Base-by-base conservation (phyloP, 2,329 filamentous ascomycete species). In the Talaromyces sp. region DNA sequence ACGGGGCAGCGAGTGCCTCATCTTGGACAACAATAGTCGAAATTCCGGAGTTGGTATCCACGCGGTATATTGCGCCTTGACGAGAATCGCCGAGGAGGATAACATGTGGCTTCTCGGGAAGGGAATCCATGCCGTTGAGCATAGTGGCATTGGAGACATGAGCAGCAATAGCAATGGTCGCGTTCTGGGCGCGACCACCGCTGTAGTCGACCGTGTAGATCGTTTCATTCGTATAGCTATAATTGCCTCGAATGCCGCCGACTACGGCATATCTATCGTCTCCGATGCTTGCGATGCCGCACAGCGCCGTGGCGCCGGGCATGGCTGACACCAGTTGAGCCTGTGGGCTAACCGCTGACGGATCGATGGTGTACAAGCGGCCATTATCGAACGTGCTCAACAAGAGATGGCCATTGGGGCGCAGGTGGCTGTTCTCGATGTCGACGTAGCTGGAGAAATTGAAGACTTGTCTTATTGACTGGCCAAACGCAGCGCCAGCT, bases 71-170 rank as follows among this genome's bases (percentile, higher is more conserved):
- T 10, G 56, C 27, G 9, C 63, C 63, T 11, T 58, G 52, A 41
- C 35, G 26, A n/a, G 63, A 62, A 46, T 65, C 62, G 2, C 35
- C 60, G 3, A 62, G 54, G 3, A 65, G 60, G n/a, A 65, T 56
- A 19, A 55, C n/a, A 13, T 38, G 17, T 4, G 35, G 55, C 13
- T 50, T 19, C 38, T 19, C 26, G 4, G 55, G 38, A 1, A 57
- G 35, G 3, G 35, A 17, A 17, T 46, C 55, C 55, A 56, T 41
- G n/a, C 31, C 51, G 14, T 54, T 52, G 8, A 60, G 52, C 29
- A 51, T 46, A 8, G 58, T 51, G 31, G 60, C 46, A 19, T 27
- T 19, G 3, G 55, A 14, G 21, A 57, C 27, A 13, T 29, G 27
- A 11, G 29, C 38, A 6, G 24, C 61, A 49, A 55, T 61, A 46